These are phyloP conservation scores for Chlamydomonas incerta DNA, from an alignment of 139 green algal species.

Conservation along the genomic window DNA sequence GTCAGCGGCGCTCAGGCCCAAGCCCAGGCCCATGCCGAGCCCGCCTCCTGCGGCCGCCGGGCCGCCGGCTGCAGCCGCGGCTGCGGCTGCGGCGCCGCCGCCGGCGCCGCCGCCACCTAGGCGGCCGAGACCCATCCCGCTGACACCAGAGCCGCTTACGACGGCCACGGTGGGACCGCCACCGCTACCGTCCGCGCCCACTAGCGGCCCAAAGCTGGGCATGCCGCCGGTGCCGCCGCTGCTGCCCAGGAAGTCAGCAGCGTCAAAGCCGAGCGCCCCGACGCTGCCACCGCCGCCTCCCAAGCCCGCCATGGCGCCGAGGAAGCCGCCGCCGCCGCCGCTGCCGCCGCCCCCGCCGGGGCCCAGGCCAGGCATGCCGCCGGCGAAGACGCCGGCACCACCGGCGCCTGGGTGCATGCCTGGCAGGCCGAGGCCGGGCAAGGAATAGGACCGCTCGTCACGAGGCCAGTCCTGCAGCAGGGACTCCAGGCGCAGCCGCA, in stretches of 20 bases:
- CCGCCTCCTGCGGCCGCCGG: neutral
- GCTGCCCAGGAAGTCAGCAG: too few species aligned
- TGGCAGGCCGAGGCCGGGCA: too few species aligned
- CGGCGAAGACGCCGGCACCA: neutral
- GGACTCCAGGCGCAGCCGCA: constrained; percentile 25
- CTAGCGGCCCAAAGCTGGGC: too few species aligned
- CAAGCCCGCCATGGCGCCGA: neutral
- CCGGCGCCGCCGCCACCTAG: neutral
- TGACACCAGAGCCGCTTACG: too few species aligned
- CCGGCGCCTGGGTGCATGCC: neutral
- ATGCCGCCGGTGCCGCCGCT: too few species aligned
- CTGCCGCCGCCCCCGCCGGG: too few species aligned
- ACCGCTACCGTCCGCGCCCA: too few species aligned
- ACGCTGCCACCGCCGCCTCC: too few species aligned
- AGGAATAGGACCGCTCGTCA: neutral
- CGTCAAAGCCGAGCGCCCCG: too few species aligned
- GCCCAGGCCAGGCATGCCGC: too few species aligned
- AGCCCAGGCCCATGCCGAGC: neutral
- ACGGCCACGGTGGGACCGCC: neutral
- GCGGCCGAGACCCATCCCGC: neutral
- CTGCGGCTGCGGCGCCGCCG: neutral
- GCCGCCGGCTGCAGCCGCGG: neutral
- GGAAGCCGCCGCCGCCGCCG: too few species aligned
- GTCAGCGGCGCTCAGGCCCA: neutral
- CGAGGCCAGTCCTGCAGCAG: constrained; percentile 26